phyloP scores from a whole-genome alignment of 1,284 basidiomycete species.

The Papiliotrema terrestris region DNA sequence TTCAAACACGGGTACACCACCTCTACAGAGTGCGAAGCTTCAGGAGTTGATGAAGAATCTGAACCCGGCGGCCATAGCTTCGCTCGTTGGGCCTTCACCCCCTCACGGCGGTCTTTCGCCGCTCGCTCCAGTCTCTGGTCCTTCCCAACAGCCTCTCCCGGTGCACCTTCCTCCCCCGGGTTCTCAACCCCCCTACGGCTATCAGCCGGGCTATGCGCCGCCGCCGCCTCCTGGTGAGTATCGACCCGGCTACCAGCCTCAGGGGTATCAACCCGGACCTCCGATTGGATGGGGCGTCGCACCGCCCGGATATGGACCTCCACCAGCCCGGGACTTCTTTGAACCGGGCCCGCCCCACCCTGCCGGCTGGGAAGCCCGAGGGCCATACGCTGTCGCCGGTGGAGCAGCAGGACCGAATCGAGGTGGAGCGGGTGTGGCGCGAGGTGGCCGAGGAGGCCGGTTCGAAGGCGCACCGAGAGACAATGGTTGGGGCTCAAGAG shows the following conservation, averaged over 20 bases:
- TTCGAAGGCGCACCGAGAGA: slow-evolving; percentile 3
- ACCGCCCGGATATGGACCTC: too few species aligned
- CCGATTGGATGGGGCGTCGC: too few species aligned
- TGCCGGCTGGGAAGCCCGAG: too few species aligned
- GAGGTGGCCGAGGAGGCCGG: not conserved
- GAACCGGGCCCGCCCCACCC: too few species aligned
- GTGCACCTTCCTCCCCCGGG: not conserved
- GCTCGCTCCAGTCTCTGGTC: not conserved
- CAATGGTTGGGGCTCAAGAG: slow-evolving; percentile 6
- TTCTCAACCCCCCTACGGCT: too few species aligned
- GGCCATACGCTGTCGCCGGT: not conserved
- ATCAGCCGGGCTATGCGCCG: too few species aligned
- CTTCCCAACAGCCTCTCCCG: not conserved
- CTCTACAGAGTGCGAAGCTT: slow-evolving; percentile 39
- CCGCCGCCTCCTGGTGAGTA: too few species aligned
- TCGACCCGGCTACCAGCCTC: too few species aligned
- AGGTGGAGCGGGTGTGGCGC: not conserved
- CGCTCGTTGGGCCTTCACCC: not conserved
- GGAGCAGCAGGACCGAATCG: not conserved
- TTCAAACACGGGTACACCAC: slow-evolving; percentile 20
- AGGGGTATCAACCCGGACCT: too few species aligned
- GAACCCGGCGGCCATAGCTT: slow-evolving; percentile 24
- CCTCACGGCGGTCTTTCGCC: not conserved
- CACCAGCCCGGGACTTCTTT: too few species aligned
- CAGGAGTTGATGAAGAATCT: slow-evolving; percentile 41